Conservation (phyloP, 176 grass and related monocot species). For the Avena sativa region DNA sequence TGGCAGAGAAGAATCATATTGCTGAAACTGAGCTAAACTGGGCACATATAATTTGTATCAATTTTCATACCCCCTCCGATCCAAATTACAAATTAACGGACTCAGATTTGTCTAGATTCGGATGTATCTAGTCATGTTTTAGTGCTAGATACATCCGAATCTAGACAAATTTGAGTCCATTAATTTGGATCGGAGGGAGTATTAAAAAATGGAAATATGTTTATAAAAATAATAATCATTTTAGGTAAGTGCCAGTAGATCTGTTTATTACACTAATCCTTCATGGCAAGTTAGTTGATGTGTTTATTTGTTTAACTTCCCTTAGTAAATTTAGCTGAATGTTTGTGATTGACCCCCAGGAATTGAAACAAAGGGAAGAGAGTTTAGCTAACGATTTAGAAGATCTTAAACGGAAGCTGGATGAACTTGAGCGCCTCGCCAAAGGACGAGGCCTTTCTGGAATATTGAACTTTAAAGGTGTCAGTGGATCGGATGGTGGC, state of each 20-base stretch:
- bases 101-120: too few relatives aligned
- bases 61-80: background rate
- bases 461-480: constrained; percentile 68
- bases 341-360: constrained; percentile 48
- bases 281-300: background rate
- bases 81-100: too few relatives aligned
- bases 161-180: too few relatives aligned
- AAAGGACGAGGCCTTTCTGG: constrained; percentile 71
- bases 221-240: background rate
- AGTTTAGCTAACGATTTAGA: constrained; percentile 71
- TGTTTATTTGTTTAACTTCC: constrained; percentile 28
- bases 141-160: too few relatives aligned
- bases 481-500: constrained; percentile 37
- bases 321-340: constrained; percentile 28
- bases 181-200: too few relatives aligned
- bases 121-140: too few relatives aligned
- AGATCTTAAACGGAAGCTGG: constrained; percentile 68
- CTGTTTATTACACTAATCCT: background rate
- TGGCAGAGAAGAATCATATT: background rate
- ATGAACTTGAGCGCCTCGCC: constrained; percentile 72
- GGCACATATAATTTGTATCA: background rate
- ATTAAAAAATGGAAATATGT: background rate
- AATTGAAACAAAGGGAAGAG: constrained; percentile 66
- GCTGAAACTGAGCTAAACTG: background rate
- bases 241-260: background rate